Evolutionary conservation across 768 basidiomycete species (phyloP), one percentile per base, ranked within the genome.

Genomic region (Mycena belliarum): DNA sequence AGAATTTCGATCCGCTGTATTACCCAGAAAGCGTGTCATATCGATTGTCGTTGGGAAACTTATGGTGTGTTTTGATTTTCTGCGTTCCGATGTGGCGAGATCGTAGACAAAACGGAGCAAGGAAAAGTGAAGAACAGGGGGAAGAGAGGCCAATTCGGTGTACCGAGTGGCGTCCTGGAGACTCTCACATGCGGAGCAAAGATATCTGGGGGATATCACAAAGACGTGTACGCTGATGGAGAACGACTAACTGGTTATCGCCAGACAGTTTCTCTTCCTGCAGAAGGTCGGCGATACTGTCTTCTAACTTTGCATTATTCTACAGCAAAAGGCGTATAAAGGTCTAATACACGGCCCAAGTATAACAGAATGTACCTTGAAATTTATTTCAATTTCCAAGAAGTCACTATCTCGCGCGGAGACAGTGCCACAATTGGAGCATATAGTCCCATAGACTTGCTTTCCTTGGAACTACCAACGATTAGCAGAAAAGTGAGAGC

Each of bases 71-170:
- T 94, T 94, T 51, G 87, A 88, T 74, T 98, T 98, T 72, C 87
- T 91, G 60, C 96, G 85, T 64, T 89, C 85, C 79, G 88, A 83
- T 0, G 87, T 84, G 23, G 83, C 73, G 32, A 87, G 63, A 72
- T 95, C 92, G 65, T 89, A 98, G 26, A 92, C 85, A 72, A 98
- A 98, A n/a, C 96, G 91, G 54, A 96, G 81, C 49, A 98, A 73
- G 21, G 94, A 94, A 65, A 98, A 88, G 71, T 98, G 93, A 2
- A 98, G 79, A 7, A 95, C 88, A 0, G 93, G 92, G 2, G 96
- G 96, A 6, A 97, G 79, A 50, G 79, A 69, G 24, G 78, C 79
- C 15, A 96, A 72, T 64, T 87, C 80, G 2, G 86, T 87, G 63
- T 87, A 86, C 9, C 96, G 86, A 18, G 82, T 86, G 6, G 96